These are phyloP conservation scores for Yarrowia bubula DNA, from an alignment of 805 yeast species.

Conservation along the genomic window DNA sequence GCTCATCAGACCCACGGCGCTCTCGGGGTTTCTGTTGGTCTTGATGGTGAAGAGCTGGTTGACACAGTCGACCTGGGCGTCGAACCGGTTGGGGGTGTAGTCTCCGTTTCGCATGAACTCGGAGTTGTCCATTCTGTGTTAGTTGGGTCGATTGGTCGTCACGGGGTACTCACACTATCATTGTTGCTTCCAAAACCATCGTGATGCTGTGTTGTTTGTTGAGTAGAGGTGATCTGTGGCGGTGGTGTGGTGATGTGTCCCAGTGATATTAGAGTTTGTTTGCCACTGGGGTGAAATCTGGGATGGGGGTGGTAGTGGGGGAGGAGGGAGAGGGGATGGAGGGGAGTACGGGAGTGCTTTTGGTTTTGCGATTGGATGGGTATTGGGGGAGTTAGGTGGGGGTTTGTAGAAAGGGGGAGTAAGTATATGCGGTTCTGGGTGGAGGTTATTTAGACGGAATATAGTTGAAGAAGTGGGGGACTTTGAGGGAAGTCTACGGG, in stretches of 20 bases:
- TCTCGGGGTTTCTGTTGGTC: slow-evolving; percentile 87
- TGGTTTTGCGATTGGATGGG: too few relatives aligned
- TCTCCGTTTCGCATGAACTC: slow-evolving; percentile 97
- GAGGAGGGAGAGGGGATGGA: too few relatives aligned
- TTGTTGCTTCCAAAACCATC: slow-evolving; percentile 95
- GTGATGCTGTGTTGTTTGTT: slow-evolving; percentile 12
- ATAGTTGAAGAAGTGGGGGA: too few relatives aligned
- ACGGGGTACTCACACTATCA: slow-evolving; percentile 62
- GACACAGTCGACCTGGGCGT: slow-evolving; percentile 88
- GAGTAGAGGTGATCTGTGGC: slow-evolving; percentile 20
- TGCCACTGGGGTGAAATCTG: not conserved
- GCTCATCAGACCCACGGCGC: slow-evolving; percentile 86
- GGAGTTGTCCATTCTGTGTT: slow-evolving; percentile 72
- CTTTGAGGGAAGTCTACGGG: too few relatives aligned
- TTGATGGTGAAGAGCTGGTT: slow-evolving; percentile 83
- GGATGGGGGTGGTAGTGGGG: not conserved
- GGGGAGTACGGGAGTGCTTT: too few relatives aligned
- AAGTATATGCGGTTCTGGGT: too few relatives aligned
- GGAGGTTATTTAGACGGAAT: too few relatives aligned
- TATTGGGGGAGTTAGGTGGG: too few relatives aligned
- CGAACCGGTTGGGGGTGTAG: slow-evolving; percentile 80
- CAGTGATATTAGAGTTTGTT: not conserved
- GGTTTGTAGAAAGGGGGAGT: too few relatives aligned
- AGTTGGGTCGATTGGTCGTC: not conserved
- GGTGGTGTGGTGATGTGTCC: not conserved